Evolutionary conservation across 2,329 filamentous ascomycete genomes (phyloP), one percentile per base, ranked within the genome.

Genomic region (Alternaria sp.): DNA sequence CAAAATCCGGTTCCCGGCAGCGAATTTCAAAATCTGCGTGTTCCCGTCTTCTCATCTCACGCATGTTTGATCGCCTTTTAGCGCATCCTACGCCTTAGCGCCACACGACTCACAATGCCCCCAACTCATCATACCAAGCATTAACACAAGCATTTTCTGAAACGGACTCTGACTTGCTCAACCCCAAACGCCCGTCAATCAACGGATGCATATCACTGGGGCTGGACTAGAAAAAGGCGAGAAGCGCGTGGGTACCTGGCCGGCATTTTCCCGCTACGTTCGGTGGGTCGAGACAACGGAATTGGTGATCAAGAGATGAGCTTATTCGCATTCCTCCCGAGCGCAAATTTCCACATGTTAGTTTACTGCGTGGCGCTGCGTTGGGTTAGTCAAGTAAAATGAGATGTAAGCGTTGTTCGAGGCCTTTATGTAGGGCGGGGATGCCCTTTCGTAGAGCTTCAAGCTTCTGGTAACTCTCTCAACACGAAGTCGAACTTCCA

Each of bases 1-100:
- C 21, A 12, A 14, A 10, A 6, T 6, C 28, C 14, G 46, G 12
- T 20, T 49, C 21, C 50, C 41, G 28, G 28, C 25, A 43, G 47
- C 45, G 37, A 26, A 30, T 26, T 15, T 28, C 41, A 60, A 64
- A 53, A 46, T 20, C 26, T 45, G 33, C 21, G 46, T 62, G 56
- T 69, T 69, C 50, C 60, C 67, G 67, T 64, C 62, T 63, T 49
- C 47, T 76, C 70, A 78, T 77, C 63, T 76, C 75, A 68, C 61
- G 63, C 68, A 59, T 62, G 75, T 78, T 76, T 78, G 74, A 77
- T 77, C 69, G 69, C 47, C 74, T 58, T 60, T 66, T 71, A 73
- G 72, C 64, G 71, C 55, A 50, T 65, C 55, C 61, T 65, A 68
- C 58, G 66, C 68, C 68, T 63, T 45, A 63, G 57, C 55, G 61